Conservation (phyloP, 208 protist species). For the Giardia muris region DNA sequence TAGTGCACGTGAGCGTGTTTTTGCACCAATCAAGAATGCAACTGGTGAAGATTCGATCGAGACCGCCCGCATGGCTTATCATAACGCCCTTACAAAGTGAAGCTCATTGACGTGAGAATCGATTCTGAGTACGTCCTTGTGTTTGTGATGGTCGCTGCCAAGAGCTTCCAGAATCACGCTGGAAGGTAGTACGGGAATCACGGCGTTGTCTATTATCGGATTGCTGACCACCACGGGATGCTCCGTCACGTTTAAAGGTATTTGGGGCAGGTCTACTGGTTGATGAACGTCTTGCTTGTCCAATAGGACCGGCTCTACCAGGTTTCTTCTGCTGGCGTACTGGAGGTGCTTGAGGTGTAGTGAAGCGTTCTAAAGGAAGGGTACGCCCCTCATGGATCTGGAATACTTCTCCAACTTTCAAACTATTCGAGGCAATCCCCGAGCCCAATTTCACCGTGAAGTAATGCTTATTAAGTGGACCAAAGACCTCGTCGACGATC, state of each 20-base stretch:
- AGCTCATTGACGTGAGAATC: not conserved
- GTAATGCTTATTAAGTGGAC: not conserved
- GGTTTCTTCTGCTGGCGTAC: not conserved
- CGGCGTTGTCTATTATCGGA: too few relatives aligned
- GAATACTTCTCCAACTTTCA: not conserved
- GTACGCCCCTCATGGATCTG: not conserved
- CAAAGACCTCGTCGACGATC: conserved; percentile 3
- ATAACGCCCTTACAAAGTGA: not conserved
- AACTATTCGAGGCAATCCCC: not conserved
- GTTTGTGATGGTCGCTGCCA: too few relatives aligned
- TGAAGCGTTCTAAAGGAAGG: not conserved
- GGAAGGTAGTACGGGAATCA: too few relatives aligned
- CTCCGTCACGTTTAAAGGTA: too few relatives aligned
- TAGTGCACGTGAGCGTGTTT: not conserved
- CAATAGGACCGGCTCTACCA: too few relatives aligned
- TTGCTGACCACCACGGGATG: too few relatives aligned
- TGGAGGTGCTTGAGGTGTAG: not conserved
- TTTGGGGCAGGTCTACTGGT: too few relatives aligned
- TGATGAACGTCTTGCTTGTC: too few relatives aligned
- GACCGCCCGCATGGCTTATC: not conserved
- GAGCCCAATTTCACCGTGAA: not conserved
- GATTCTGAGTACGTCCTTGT: not conserved
- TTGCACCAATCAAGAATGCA: not conserved
- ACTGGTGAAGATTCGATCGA: not conserved
- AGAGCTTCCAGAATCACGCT: too few relatives aligned